These are phyloP conservation scores for Pseudocercospora fijiensis DNA, from an alignment of 2,329 filamentous ascomycete species.

Conservation along the genomic window DNA sequence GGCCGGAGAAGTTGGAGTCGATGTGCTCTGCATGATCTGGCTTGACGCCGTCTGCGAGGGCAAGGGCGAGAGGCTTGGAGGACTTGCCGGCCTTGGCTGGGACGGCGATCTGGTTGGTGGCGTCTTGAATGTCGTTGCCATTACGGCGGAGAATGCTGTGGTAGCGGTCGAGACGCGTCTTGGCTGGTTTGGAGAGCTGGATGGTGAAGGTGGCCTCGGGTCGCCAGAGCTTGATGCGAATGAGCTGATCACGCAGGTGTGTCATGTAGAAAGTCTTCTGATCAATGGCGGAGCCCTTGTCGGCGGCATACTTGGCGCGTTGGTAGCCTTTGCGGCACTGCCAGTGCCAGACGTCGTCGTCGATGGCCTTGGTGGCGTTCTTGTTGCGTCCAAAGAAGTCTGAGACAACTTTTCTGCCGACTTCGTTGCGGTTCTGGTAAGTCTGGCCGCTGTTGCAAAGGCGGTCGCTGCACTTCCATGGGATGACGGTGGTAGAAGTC, in stretches of 20 bases:
- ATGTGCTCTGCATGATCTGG: constrained; percentile 29
- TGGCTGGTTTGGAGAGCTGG: constrained; percentile 30
- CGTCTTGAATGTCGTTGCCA: constrained; percentile 21
- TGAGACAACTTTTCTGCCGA: constrained; percentile 68
- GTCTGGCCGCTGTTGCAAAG: constrained; percentile 20
- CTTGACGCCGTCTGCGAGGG: constrained; percentile 21
- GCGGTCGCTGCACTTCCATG: constrained; percentile 22
- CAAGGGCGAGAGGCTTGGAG: constrained; percentile 12
- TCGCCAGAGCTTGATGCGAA: constrained; percentile 35
- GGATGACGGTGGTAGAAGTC: background rate
- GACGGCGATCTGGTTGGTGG: constrained; percentile 17
- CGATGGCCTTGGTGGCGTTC: constrained; percentile 68
- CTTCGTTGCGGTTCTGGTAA: constrained; percentile 10
- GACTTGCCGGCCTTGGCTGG: constrained; percentile 23
- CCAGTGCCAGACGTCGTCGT: constrained; percentile 50
- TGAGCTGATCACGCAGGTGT: constrained; percentile 30
- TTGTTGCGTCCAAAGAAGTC: constrained; percentile 85
- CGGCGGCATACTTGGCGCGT: constrained; percentile 44
- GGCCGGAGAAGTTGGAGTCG: constrained; percentile 23
- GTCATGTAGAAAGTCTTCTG: constrained; percentile 20
- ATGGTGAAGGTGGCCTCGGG: constrained; percentile 34
- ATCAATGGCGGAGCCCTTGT: constrained; percentile 14
- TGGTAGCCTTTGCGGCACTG: constrained; percentile 79
- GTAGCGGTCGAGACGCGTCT: constrained; percentile 28
- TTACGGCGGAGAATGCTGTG: constrained; percentile 26